Base-by-base conservation (phyloP, 2,329 filamentous ascomycete species). In the Fusarium sp. region DNA sequence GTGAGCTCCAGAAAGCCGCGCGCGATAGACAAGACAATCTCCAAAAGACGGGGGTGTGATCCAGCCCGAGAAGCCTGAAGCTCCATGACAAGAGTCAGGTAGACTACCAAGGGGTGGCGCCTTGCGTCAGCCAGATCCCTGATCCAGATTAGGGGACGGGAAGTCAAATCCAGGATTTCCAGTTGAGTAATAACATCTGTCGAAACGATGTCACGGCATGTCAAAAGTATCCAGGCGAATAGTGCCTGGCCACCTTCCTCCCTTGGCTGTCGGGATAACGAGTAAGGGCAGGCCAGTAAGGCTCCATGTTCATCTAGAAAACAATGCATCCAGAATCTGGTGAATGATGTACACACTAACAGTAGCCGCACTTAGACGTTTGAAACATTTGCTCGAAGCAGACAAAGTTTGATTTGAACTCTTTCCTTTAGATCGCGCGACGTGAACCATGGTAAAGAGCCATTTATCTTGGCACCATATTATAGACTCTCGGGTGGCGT, bases 51-150 rank as follows among this genome's bases (percentile, higher is more conserved):
- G 57, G 40, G 52, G 19, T 57, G 60, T 61, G 65, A 52, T 47
- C 36, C 19, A 60, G 55, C 52, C 56, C 34, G 40, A 44, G 57
- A 49, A 47, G 53, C 58, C 19, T 19, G 19, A 19, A 19, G 19
- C 19, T 66, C 64, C 49, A 58, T 17, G 43, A 43, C 63, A 62
- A 70, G 66, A 73, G 70, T 70, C 70, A 73, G 60, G 72, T 68
- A 71, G 59, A 36, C 61, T 40, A 28, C 40, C 61, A 54, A 60
- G 67, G 69, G 58, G 65, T 52, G 61, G 46, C 57, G 47, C 61
- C 54, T 72, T 74, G 65, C 70, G 62, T 73, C 72, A 74, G 65
- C 60, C 57, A 74, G 68, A 74, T 73, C 70, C 71, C 56, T 72
- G 70, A 67, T 69, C 67, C 49, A 72, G 66, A 71, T 67, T 72